Percentiles rank a stretch among this genome's conserved stretches.
Evolutionary conservation across 2,329 filamentous ascomycete genomes (phyloP).

Genomic region (Bimuria novae-zelandiae): DNA sequence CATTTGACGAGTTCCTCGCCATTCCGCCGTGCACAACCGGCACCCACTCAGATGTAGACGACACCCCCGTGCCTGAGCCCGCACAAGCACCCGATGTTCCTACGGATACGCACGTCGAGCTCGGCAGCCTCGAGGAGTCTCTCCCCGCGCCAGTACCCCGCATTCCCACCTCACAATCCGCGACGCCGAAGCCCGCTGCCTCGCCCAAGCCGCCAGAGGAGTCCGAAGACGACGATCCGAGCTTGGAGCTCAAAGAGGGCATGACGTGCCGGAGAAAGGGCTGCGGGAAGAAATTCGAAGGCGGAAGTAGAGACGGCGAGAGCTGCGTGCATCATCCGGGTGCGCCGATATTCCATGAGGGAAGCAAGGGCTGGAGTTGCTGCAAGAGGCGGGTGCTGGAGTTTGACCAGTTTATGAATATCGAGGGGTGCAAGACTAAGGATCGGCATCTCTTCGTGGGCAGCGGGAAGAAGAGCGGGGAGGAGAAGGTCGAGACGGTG

Average conservation of each 20-base stretch:
- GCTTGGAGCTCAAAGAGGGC: constrained; percentile 72
- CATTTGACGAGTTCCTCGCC: constrained; percentile 95
- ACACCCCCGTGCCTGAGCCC: constrained; percentile 59
- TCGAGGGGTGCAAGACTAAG: constrained; percentile 87
- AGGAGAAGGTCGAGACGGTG: constrained; percentile 79
- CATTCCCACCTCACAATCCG: constrained; percentile 36
- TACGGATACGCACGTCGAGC: constrained; percentile 36
- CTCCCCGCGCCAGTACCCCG: constrained; percentile 40
- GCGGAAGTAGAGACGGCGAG: constrained; percentile 63
- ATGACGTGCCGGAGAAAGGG: constrained; percentile 77
- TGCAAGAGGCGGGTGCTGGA: constrained; percentile 94
- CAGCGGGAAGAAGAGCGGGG: constrained; percentile 67
- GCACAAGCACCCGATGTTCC: constrained; percentile 55
- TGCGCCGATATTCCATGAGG: constrained; percentile 92
- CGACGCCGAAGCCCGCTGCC: constrained; percentile 25
- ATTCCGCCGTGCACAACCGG: constrained; percentile 93
- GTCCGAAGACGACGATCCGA: constrained; percentile 85
- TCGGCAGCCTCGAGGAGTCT: constrained; percentile 37
- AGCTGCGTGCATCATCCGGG: constrained; percentile 89
- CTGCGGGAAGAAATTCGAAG: constrained; percentile 71
- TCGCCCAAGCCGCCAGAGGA: constrained; percentile 45
- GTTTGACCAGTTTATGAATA: constrained; percentile 97
- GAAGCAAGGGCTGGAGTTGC: constrained; percentile 95
- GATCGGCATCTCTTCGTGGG: constrained; percentile 82
- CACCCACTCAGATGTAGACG: constrained; percentile 87